These are phyloP conservation scores for Medicago ruthenica DNA, from an alignment of 306 rosid species.

Conservation along the genomic window DNA sequence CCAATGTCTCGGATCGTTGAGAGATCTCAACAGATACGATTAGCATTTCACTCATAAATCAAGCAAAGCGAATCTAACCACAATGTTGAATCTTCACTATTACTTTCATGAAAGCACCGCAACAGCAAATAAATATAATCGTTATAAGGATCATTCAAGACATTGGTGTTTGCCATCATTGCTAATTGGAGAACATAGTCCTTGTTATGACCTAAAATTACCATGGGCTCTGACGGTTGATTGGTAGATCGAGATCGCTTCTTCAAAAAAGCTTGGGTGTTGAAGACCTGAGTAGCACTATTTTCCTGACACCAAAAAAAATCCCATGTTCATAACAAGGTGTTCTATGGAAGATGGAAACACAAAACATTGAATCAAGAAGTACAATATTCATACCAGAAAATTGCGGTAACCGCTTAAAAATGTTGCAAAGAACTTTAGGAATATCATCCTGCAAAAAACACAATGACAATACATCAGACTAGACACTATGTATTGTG, in stretches of 20 bases:
- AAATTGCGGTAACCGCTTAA: slow-evolving; percentile 97
- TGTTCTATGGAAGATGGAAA: slow-evolving; percentile 31
- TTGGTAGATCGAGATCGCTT: slow-evolving; percentile 89
- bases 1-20: background rate
- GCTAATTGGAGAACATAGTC: slow-evolving; percentile 40
- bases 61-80: slow-evolving; percentile 34
- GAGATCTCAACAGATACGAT: slow-evolving; percentile 22
- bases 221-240: slow-evolving; percentile 94
- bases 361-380: slow-evolving; percentile 33
- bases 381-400: slow-evolving; percentile 66
- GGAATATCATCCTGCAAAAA: slow-evolving; percentile 86
- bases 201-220: slow-evolving; percentile 49
- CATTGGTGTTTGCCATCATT: slow-evolving; percentile 26
- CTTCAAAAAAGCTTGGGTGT: slow-evolving; percentile 87
- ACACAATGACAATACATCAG: slow-evolving; percentile 38
- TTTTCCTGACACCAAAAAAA: slow-evolving; percentile 67
- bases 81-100: slow-evolving; percentile 11
- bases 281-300: slow-evolving; percentile 78
- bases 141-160: slow-evolving; percentile 36
- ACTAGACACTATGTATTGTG: slow-evolving; percentile 24
- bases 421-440: slow-evolving; percentile 91
- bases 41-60: slow-evolving; percentile 17
- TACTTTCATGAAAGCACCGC: slow-evolving; percentile 35
- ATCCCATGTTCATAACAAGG: slow-evolving; percentile 19
- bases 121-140: slow-evolving; percentile 28